Conservation (phyloP, 2,329 filamentous ascomycete genomes). For the Tolypocladium sp. region DNA sequence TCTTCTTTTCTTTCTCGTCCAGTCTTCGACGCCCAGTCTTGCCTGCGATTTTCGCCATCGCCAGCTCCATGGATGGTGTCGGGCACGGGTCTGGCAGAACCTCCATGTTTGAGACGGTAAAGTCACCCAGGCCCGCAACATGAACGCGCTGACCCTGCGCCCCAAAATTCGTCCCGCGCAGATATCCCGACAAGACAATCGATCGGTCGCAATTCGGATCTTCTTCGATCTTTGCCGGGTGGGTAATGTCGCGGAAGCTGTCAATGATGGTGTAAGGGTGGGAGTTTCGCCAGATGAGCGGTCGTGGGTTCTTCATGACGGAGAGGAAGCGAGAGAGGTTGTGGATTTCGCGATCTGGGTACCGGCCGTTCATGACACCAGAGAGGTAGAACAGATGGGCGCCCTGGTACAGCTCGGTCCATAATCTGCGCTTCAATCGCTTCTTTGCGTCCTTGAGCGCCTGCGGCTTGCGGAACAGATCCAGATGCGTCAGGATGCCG, state of each 20-base stretch:
- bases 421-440: slow-evolving; percentile 86
- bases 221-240: slow-evolving; percentile 83
- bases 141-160: slow-evolving; percentile 80
- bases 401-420: slow-evolving; percentile 94
- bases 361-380: slow-evolving; percentile 91
- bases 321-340: slow-evolving; percentile 92
- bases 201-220: slow-evolving; percentile 85
- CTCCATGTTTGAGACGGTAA: slow-evolving; percentile 76
- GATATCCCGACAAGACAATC: slow-evolving; percentile 84
- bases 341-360: slow-evolving; percentile 92
- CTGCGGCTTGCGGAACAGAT: slow-evolving; percentile 90
- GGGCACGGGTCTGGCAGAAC: slow-evolving; percentile 88
- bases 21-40: slow-evolving; percentile 72
- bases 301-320: slow-evolving; percentile 97
- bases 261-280: slow-evolving; percentile 93
- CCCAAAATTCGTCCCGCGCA: slow-evolving; percentile 90
- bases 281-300: slow-evolving; percentile 92
- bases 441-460: slow-evolving; percentile 92
- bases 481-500: slow-evolving; percentile 90
- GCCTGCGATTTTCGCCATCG: slow-evolving; percentile 72
- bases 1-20: slow-evolving; percentile 92
- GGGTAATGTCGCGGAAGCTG: slow-evolving; percentile 89
- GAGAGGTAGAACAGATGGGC: slow-evolving; percentile 96
- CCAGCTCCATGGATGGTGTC: slow-evolving; percentile 84
- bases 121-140: slow-evolving; percentile 84